These are phyloP conservation scores for Yarrowia sp. DNA, from an alignment of 805 yeast species.

Conservation along the genomic window DNA sequence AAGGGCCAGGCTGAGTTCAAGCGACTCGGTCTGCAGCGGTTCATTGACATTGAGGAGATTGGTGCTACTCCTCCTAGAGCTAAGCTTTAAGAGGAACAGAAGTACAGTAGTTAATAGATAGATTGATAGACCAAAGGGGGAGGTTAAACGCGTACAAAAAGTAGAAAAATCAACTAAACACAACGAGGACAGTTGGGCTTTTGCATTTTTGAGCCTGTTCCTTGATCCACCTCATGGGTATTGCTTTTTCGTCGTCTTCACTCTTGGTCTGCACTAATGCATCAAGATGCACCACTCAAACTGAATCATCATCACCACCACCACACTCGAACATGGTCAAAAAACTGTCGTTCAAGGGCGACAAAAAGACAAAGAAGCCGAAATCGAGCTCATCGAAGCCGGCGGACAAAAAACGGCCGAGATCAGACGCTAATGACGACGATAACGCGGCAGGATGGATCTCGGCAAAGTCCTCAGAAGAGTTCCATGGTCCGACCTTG, in stretches of 20 bases:
- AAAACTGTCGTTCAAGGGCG: conserved; percentile 52
- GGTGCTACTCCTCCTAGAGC: conserved; percentile 4
- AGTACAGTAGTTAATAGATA: not conserved
- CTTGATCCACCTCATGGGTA: no score
- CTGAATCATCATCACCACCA: not conserved
- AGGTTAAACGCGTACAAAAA: no score
- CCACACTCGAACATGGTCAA: conserved; percentile 48
- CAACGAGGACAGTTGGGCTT: no score
- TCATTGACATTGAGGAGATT: conserved; percentile 25
- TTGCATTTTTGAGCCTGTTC: no score
- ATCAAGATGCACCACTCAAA: not conserved
- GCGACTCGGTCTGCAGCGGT: conserved; percentile 17
- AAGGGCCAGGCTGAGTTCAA: conserved; percentile 45
- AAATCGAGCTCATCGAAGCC: not conserved
- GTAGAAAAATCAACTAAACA: no score
- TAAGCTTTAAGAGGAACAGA: not conserved
- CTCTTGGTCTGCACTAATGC: not conserved
- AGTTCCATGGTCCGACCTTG: conserved; percentile 51
- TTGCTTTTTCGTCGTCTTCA: not conserved
- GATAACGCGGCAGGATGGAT: conserved; percentile 44
- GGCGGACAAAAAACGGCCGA: conserved; percentile 4
- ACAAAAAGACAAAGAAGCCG: conserved; percentile 43
- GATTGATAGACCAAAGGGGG: not conserved
- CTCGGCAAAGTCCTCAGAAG: conserved; percentile 46
- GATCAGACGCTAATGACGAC: not conserved